phyloP scores from a whole-genome alignment of 1,139 yeast genomes.

The Yamadazyma sp. region DNA sequence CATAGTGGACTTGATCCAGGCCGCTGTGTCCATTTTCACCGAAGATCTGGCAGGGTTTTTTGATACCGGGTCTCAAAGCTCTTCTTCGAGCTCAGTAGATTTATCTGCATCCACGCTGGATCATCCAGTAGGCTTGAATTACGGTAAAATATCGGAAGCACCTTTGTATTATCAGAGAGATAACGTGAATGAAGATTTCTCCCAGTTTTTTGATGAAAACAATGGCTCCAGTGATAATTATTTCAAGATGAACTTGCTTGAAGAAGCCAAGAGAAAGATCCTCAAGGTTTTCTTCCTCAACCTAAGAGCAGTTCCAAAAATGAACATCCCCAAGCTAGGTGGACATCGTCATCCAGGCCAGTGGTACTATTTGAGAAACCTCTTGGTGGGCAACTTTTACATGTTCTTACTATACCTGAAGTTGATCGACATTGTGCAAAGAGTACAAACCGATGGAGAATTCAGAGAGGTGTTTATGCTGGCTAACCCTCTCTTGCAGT shows the following conservation, averaged over 20 bases:
- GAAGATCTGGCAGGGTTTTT: slow-evolving; percentile 6
- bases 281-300: slow-evolving; percentile 27
- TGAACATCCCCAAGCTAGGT: slow-evolving; percentile 37
- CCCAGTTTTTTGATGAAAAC: slow-evolving; percentile 23
- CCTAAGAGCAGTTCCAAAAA: slow-evolving; percentile 31
- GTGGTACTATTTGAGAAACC: slow-evolving; percentile 43
- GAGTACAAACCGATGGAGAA: slow-evolving; percentile 8
- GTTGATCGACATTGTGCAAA: slow-evolving; percentile 23
- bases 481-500: slow-evolving; percentile 11
- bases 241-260: slow-evolving; percentile 17
- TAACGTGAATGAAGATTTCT: slow-evolving; percentile 36
- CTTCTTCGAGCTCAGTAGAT: slow-evolving; percentile 10
- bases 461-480: slow-evolving; percentile 7
- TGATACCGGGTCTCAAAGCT: slow-evolving; percentile 5
- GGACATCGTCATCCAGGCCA: slow-evolving; percentile 45
- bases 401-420: slow-evolving; percentile 39
- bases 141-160: slow-evolving; percentile 29
- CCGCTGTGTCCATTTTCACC: slow-evolving; percentile 21
- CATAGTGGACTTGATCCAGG: slow-evolving; percentile 25
- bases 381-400: slow-evolving; percentile 39
- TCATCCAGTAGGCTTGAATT: slow-evolving; percentile 21
- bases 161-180: slow-evolving; percentile 29
- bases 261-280: slow-evolving; percentile 23
- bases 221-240: slow-evolving; percentile 7
- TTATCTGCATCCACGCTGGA: slow-evolving; percentile 11